Evolutionary conservation across 495 filamentous ascomycete species (phyloP).

Genomic region (Articulospora tetracladia): DNA sequence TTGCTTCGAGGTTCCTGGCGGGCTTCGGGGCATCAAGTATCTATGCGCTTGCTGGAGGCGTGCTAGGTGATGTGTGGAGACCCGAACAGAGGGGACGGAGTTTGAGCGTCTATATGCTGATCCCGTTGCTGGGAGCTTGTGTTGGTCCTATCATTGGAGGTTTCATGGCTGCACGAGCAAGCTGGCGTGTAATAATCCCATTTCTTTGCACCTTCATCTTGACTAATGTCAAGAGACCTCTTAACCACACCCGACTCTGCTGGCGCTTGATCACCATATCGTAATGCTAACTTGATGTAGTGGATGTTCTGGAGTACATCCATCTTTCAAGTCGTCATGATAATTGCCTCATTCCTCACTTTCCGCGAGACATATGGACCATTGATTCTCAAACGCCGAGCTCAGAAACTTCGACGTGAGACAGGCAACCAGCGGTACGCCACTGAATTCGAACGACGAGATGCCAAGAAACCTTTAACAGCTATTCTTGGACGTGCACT

Average conservation of each 20-base stretch:
- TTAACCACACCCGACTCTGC: no score
- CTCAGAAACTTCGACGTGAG: conserved; percentile 57
- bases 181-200: conserved; percentile 48
- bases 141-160: conserved; percentile 71
- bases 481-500: conserved; percentile 61
- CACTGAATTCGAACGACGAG: conserved; percentile 41
- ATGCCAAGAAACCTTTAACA: conserved; percentile 48
- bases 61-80: conserved; percentile 71
- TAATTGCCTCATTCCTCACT: conserved; percentile 59
- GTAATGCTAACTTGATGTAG: not conserved
- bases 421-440: conserved; percentile 57
- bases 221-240: no score
- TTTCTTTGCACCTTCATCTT: no score
- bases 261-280: no score
- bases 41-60: conserved; percentile 48
- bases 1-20: conserved; percentile 53
- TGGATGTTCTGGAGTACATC: conserved; percentile 85
- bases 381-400: conserved; percentile 58
- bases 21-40: conserved; percentile 53
- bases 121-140: conserved; percentile 73
- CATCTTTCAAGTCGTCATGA: conserved; percentile 64
- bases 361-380: conserved; percentile 71
- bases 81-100: conserved; percentile 75
- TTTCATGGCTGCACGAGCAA: conserved; percentile 57
- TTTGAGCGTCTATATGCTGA: conserved; percentile 74